Evolutionary conservation across 2,329 filamentous ascomycete species (phyloP), one percentile per base, ranked within the genome.

Genomic region (Talaromyces sp.): DNA sequence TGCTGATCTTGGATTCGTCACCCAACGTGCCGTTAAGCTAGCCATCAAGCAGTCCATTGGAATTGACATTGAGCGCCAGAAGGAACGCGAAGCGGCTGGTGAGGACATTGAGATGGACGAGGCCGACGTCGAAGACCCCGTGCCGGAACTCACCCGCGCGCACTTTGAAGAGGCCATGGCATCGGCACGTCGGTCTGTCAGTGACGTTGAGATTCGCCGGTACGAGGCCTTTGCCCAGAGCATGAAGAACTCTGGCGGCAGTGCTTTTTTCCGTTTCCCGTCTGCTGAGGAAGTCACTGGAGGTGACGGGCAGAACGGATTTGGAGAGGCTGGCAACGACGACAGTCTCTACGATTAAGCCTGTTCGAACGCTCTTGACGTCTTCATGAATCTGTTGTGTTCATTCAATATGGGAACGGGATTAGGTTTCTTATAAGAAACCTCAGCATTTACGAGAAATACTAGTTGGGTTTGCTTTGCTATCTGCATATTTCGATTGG

Each of bases 101-200:
- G 90, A 92, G 72, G 76, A 78, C 55, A 82, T 87, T 66, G 89
- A 91, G 70, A 94, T 96, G 87, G 89, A 91, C 67, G 85, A 91
- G 54, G 73, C 76, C 40, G 85, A 91, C 50, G 73, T 76, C 36
- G 94, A 98, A 76, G 95, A 99, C 72, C 92, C 94, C 53, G 95
- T 99, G 44, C 95, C 95, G 14, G 90, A 97, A 80, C 87, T 99
- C 63, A 98, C 95, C 70, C 95, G 91, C 81, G 90, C 89, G 62
- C 95, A 99, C 81, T 99, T 99, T 75, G 94, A 98, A 83, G 95
- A 99, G 84, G 95, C 95, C 52, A 99, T 99, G 95, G 88, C 90
- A 78, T 89, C 89, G 78, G 95, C 95, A 66, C 90, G 95, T 78
- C 88, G 91, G 75, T 98, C 95, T 31, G 95, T 99, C 69, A 93